phyloP scores from a whole-genome alignment of 352 stramenopile genomes.

The Phytophthora cryptogea region DNA sequence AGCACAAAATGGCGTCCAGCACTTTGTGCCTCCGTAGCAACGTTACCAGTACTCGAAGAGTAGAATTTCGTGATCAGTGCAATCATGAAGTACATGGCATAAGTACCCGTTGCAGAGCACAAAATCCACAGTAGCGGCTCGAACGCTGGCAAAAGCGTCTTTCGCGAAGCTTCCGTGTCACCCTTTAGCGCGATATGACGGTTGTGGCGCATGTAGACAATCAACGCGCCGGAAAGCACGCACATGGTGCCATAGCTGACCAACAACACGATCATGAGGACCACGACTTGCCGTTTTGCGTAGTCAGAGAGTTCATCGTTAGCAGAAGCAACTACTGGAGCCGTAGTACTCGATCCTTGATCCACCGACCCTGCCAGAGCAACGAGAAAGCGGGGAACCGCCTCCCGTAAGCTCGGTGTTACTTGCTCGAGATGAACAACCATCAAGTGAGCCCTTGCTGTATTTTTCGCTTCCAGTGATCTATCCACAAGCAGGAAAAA shows the following conservation, averaged over 20 bases:
- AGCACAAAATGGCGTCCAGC: conserved; percentile 50
- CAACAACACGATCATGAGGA: conserved; percentile 40
- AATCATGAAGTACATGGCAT: conserved; percentile 41
- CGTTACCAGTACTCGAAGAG: conserved; percentile 11
- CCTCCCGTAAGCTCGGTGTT: conserved; percentile 23
- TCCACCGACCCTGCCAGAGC: conserved; percentile 1
- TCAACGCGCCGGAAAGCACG: conserved; percentile 31
- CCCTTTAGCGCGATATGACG: conserved; percentile 42
- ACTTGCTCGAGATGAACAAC: conserved; percentile 11
- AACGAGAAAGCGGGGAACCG: conserved; percentile 23
- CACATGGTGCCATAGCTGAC: conserved; percentile 48
- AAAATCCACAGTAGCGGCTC: conserved; percentile 56
- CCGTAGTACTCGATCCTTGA: not conserved
- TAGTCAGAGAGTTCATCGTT: conserved; percentile 21
- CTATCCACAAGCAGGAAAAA: conserved; percentile 22
- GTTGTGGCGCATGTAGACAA: conserved; percentile 57
- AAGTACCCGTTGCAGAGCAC: conserved; percentile 27
- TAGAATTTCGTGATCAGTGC: conserved; percentile 32
- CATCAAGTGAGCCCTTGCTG: conserved; percentile 11
- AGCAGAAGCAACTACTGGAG: not conserved
- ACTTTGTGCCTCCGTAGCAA: conserved; percentile 40
- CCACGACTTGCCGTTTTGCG: conserved; percentile 29
- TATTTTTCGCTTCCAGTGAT: not conserved
- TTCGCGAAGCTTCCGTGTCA: conserved; percentile 43
- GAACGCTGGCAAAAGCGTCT: conserved; percentile 55